phyloP scores from a whole-genome alignment of 805 yeast genomes.

The Metschnikowia hibisci region DNA sequence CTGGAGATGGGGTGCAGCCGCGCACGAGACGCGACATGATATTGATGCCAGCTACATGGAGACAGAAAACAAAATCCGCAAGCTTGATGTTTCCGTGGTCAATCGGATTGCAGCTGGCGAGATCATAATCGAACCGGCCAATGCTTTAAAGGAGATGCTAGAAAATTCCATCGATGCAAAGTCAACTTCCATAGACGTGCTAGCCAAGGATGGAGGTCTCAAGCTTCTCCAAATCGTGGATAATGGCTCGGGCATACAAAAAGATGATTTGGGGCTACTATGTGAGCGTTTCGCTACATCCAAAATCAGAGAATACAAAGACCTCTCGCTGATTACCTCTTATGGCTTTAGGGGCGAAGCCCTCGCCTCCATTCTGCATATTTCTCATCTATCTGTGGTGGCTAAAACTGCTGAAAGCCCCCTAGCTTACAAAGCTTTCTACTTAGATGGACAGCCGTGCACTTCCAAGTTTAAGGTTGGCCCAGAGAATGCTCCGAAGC shows the following conservation, averaged over 20 bases:
- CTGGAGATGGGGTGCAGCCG: too few relatives aligned
- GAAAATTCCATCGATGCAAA: constrained; percentile 92
- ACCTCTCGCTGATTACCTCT: constrained; percentile 64
- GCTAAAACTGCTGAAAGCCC: constrained; percentile 61
- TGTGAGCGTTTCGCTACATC: constrained; percentile 94
- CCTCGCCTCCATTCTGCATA: constrained; percentile 87
- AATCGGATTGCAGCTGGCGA: constrained; percentile 97
- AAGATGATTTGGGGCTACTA: constrained; percentile 69
- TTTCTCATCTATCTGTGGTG: constrained; percentile 73
- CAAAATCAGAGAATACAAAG: constrained; percentile 70
- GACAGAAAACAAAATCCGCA: constrained; percentile 9
- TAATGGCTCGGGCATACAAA: constrained; percentile 78
- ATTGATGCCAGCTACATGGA: neutral
- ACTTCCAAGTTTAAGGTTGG: constrained; percentile 37
- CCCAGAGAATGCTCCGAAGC: constrained; percentile 48
- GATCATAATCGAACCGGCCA: constrained; percentile 88
- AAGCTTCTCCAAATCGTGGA: constrained; percentile 84
- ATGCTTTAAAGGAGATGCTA: constrained; percentile 87
- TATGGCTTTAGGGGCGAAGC: constrained; percentile 98
- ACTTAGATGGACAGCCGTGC: constrained; percentile 59
- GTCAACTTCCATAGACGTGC: constrained; percentile 66
- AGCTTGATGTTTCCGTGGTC: constrained; percentile 68
- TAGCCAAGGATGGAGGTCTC: constrained; percentile 89
- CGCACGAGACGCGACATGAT: constrained; percentile 4
- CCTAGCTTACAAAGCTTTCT: constrained; percentile 72